These are phyloP conservation scores for Zasmidium cellare DNA, from an alignment of 2,329 filamentous ascomycete species.

Conservation along the genomic window DNA sequence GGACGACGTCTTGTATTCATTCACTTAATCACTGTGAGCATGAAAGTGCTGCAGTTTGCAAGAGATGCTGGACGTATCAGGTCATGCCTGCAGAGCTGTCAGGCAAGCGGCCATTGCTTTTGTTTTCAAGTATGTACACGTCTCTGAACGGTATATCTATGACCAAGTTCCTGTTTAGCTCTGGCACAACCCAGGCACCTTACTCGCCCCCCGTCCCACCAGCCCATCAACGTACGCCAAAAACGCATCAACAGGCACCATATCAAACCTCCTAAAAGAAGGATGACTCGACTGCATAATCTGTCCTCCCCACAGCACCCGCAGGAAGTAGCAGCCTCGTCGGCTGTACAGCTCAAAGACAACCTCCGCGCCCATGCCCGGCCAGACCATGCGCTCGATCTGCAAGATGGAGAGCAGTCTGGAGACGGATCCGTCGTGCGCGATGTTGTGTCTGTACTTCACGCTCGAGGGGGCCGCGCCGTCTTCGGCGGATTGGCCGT, in stretches of 20 bases:
- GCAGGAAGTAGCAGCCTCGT: conserved; percentile 51
- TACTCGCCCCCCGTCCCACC: conserved; percentile 55
- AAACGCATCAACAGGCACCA: conserved; percentile 66
- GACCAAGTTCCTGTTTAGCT: too few species aligned
- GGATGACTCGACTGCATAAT: conserved; percentile 68
- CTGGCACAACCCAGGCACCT: conserved; percentile 43
- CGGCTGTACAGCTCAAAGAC: conserved; percentile 71
- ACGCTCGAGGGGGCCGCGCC: conserved; percentile 29
- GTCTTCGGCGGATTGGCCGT: conserved; percentile 36
- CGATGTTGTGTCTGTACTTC: conserved; percentile 73
- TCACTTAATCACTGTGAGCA: too few species aligned
- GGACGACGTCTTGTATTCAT: not conserved
- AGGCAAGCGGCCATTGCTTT: too few species aligned
- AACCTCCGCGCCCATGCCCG: conserved; percentile 77
- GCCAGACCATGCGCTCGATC: conserved; percentile 76
- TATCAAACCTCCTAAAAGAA: conserved; percentile 65
- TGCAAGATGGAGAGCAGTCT: conserved; percentile 69
- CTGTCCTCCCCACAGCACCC: conserved; percentile 71
- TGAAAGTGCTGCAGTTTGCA: too few species aligned
- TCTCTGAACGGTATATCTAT: too few species aligned
- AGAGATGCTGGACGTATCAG: too few species aligned
- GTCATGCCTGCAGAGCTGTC: too few species aligned
- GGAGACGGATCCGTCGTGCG: conserved; percentile 74
- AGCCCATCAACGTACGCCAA: conserved; percentile 71
- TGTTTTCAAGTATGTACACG: too few species aligned